These are phyloP conservation scores for Huntiella omanensis DNA, from an alignment of 2,329 filamentous ascomycete species.

Conservation along the genomic window DNA sequence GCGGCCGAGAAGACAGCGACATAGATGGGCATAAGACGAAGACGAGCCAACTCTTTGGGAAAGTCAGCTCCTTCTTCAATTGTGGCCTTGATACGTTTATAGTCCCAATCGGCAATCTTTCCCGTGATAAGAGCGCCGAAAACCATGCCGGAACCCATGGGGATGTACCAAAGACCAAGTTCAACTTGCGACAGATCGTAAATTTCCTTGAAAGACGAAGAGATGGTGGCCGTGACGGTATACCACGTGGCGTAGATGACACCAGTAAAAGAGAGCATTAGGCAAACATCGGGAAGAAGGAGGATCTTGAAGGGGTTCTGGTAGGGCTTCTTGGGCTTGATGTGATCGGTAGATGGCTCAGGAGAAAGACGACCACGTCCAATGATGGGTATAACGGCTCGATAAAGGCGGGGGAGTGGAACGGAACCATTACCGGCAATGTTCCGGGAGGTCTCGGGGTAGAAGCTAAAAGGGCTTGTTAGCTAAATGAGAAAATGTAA, in stretches of 20 bases:
- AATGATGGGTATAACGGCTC: constrained; percentile 13
- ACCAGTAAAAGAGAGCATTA: constrained; percentile 17
- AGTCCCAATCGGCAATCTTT: constrained; percentile 17
- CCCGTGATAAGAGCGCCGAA: constrained; percentile 16
- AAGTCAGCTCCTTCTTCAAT: constrained; percentile 12
- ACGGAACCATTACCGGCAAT: constrained; percentile 17
- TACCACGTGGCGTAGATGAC: constrained; percentile 20
- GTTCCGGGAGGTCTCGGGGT: constrained; percentile 18
- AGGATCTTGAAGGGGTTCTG: constrained; percentile 18
- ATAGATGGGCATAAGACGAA: constrained; percentile 15
- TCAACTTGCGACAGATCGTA: constrained; percentile 18
- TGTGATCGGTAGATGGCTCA: not conserved
- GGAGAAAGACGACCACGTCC: not conserved
- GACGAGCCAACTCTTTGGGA: constrained; percentile 16
- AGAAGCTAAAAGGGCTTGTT: constrained; percentile 9
- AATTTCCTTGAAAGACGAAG: constrained; percentile 16
- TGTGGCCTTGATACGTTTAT: constrained; percentile 13
- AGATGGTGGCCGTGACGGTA: constrained; percentile 19
- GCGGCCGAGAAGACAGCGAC: constrained; percentile 14
- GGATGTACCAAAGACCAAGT: constrained; percentile 18
- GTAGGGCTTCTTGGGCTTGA: constrained; percentile 4
- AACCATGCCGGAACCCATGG: constrained; percentile 18
- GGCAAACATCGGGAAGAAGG: constrained; percentile 16
- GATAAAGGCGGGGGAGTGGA: constrained; percentile 11
- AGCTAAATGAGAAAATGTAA: not conserved